These are phyloP conservation scores for Psilocybe cubensis DNA, from an alignment of 768 basidiomycete genomes.

Conservation along the genomic window DNA sequence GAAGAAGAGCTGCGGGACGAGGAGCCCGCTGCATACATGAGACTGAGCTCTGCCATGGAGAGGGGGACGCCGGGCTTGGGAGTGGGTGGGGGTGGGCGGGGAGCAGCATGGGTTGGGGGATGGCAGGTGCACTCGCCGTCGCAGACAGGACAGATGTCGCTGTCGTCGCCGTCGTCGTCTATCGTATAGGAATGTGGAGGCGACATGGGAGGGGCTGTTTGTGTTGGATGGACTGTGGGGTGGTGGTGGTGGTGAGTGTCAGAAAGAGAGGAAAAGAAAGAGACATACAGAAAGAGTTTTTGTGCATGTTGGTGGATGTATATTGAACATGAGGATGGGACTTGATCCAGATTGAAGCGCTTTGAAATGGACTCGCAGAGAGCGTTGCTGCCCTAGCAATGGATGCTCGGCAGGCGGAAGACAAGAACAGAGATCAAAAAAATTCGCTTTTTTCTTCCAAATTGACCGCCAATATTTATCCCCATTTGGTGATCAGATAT, in stretches of 20 bases:
- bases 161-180: constrained; percentile 76
- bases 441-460: background rate
- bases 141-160: constrained; percentile 90
- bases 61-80: constrained; percentile 25
- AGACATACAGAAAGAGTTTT: constrained; percentile 42
- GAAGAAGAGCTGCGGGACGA: constrained; percentile 10
- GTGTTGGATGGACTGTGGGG: constrained; percentile 35
- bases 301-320: constrained; percentile 36
- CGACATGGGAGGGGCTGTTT: constrained; percentile 66
- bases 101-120: constrained; percentile 23
- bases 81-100: constrained; percentile 2
- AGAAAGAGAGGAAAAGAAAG: constrained; percentile 19
- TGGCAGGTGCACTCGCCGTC: constrained; percentile 86
- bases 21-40: constrained; percentile 33
- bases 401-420: constrained; percentile 9
- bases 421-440: background rate
- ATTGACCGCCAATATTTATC: background rate
- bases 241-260: constrained; percentile 14
- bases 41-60: constrained; percentile 41
- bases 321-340: constrained; percentile 46
- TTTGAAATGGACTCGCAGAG: background rate
- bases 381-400: constrained; percentile 8
- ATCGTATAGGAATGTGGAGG: constrained; percentile 71
- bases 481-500: background rate
- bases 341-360: constrained; percentile 44